Percentiles rank a stretch among this genome's conserved stretches.
Evolutionary conservation across 805 yeast species (phyloP).

Genomic region (Ogataea neopini): DNA sequence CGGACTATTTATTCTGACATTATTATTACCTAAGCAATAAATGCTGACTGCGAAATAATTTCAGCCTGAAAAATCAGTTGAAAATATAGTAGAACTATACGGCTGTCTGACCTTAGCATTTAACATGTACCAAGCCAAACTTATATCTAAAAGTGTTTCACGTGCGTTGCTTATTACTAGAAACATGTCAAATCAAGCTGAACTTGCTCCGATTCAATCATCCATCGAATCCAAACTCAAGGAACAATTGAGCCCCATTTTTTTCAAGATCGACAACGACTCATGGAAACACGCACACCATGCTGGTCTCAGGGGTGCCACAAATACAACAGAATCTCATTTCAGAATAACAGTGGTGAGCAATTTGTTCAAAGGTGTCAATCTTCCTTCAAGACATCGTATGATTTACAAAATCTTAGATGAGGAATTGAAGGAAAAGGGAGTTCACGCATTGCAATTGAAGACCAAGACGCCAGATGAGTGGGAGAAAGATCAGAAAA

Average conservation of each 20-base stretch:
- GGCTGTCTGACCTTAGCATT: too few species aligned
- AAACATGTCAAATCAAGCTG: constrained; percentile 9
- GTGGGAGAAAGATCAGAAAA: constrained; percentile 31
- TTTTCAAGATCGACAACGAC: constrained; percentile 66
- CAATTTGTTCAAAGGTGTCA: constrained; percentile 62
- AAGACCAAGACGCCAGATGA: constrained; percentile 76
- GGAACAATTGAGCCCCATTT: constrained; percentile 44
- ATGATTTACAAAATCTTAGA: constrained; percentile 65
- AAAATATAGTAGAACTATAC: too few species aligned
- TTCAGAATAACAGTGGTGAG: constrained; percentile 75
- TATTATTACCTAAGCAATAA: too few species aligned
- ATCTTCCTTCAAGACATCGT: constrained; percentile 76
- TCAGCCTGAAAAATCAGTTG: too few species aligned
- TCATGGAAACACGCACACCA: constrained; percentile 89
- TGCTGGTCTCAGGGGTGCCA: constrained; percentile 72
- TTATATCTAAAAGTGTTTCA: not conserved
- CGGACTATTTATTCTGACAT: too few species aligned
- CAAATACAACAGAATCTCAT: constrained; percentile 77
- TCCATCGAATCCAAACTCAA: constrained; percentile 47
- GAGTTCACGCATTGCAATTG: constrained; percentile 87
- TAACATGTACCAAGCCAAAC: not conserved
- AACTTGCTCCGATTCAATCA: constrained; percentile 50
- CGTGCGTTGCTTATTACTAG: not conserved
- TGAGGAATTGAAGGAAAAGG: constrained; percentile 68
- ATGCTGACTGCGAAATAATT: too few species aligned